A percentile compares a stretch with the other conserved stretches of the same genome.
phyloP scores from a whole-genome alignment of 768 basidiomycete genomes.

The Cyclocybe aegerita region DNA sequence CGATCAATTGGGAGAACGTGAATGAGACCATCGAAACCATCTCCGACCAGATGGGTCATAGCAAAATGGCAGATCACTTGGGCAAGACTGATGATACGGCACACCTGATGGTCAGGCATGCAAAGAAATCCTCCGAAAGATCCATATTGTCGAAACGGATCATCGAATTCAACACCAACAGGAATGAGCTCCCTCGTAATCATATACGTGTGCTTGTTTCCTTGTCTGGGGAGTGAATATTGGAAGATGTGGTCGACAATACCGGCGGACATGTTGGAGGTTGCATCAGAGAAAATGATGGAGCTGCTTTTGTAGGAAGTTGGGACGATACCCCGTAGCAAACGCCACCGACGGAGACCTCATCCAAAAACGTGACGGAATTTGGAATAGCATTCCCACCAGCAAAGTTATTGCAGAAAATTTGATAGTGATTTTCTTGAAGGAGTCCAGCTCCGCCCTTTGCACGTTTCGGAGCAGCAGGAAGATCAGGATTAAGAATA shows the following conservation, averaged over 20 bases:
- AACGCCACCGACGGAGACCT: conserved; percentile 4
- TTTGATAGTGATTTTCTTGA: not conserved
- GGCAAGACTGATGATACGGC: not conserved
- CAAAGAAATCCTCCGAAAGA: conserved; percentile 7
- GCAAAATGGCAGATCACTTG: conserved; percentile 6
- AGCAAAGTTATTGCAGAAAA: not conserved
- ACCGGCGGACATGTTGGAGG: not conserved
- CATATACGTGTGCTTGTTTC: not conserved
- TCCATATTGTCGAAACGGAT: conserved; percentile 1
- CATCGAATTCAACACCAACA: not conserved
- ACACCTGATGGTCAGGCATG: not conserved
- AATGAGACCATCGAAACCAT: not conserved
- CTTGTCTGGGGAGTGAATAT: not conserved
- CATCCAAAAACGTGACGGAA: not conserved
- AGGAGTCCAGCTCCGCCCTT: not conserved
- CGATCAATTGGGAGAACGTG: conserved; percentile 11
- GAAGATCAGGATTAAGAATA: conserved; percentile 5
- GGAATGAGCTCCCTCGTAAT: not conserved
- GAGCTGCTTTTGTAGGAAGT: not conserved
- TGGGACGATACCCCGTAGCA: conserved; percentile 2
- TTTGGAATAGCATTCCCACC: not conserved
- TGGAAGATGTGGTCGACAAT: conserved; percentile 1
- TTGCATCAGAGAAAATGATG: conserved; percentile 1
- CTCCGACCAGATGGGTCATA: conserved; percentile 1
- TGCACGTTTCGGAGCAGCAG: not conserved